Conservation (phyloP, 352 stramenopile genomes). For the Elongisporangium anandrum region DNA sequence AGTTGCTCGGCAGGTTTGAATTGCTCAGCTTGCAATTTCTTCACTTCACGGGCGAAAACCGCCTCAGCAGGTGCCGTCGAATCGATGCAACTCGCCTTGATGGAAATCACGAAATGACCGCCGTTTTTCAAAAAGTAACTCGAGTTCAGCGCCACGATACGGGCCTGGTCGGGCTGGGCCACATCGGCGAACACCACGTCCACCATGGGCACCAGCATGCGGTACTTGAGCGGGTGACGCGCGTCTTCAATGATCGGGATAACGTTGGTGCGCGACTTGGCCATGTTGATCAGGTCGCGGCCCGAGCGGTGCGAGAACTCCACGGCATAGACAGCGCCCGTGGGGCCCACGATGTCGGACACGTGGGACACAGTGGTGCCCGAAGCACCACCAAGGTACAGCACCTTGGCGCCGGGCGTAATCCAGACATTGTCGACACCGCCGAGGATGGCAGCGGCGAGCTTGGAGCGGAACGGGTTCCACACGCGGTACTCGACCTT, state of each 20-base stretch:
- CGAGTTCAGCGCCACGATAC: constrained; percentile 98
- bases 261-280: constrained; percentile 98
- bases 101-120: constrained; percentile 99
- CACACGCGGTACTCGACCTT: constrained; percentile 99
- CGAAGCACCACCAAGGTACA: constrained; percentile 98
- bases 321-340: constrained; percentile 97
- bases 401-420: constrained; percentile 94
- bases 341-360: constrained; percentile 98
- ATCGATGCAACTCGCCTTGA: constrained; percentile 99
- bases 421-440: constrained; percentile 99
- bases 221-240: constrained; percentile 97
- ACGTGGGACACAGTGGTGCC: constrained; percentile 99
- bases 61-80: constrained; percentile 97
- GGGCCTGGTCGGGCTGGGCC: constrained; percentile 98
- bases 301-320: constrained; percentile 99
- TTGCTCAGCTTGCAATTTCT: constrained; percentile 97
- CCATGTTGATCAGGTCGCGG: constrained; percentile 98
- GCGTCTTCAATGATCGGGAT: constrained; percentile 99
- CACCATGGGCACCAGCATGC: constrained; percentile 99
- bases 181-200: constrained; percentile 99
- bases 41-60: constrained; percentile 96
- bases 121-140: constrained; percentile 99
- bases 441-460: constrained; percentile 98
- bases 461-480: constrained; percentile 99
- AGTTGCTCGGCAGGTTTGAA: constrained; percentile 99